These are phyloP conservation scores for Xylariaceae sp. DNA, from an alignment of 2,329 filamentous ascomycete genomes.

Conservation along the genomic window DNA sequence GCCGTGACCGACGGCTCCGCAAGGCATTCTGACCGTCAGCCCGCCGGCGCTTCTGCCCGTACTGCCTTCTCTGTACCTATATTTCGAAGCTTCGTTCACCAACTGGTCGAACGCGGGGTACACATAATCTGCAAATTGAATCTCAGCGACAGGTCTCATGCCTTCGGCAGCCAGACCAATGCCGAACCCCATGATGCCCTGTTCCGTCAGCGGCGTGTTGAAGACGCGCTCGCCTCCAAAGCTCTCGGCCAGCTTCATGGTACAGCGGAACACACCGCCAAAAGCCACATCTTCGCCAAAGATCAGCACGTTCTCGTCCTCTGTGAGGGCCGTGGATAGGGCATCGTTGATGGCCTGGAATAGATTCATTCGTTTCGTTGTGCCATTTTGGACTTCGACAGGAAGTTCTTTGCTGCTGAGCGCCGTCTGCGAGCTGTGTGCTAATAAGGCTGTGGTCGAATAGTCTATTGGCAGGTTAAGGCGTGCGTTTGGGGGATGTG, in stretches of 20 bases:
- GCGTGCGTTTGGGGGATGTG: constrained; percentile 50
- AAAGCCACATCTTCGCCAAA: constrained; percentile 98
- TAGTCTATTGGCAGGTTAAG: constrained; percentile 89
- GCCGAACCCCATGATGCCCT: constrained; percentile 89
- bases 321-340: constrained; percentile 69
- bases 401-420: constrained; percentile 67
- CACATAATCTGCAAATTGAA: constrained; percentile 93
- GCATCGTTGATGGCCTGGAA: constrained; percentile 93
- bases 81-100: constrained; percentile 88
- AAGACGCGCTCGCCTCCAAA: constrained; percentile 88
- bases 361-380: constrained; percentile 82
- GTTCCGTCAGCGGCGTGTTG: constrained; percentile 90
- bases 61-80: constrained; percentile 64
- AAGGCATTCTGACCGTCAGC: constrained; percentile 83
- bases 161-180: constrained; percentile 86
- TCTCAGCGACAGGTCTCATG: constrained; percentile 87
- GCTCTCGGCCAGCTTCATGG: constrained; percentile 80
- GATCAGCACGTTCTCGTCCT: constrained; percentile 78
- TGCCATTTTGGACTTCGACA: constrained; percentile 53
- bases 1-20: constrained; percentile 82
- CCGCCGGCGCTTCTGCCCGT: constrained; percentile 60
- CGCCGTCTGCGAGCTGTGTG: constrained; percentile 68
- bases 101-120: constrained; percentile 91
- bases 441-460: constrained; percentile 68
- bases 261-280: constrained; percentile 91